These are phyloP conservation scores for Incumbomyces delicatus DNA, from an alignment of 2,329 filamentous ascomycete species.

Conservation along the genomic window DNA sequence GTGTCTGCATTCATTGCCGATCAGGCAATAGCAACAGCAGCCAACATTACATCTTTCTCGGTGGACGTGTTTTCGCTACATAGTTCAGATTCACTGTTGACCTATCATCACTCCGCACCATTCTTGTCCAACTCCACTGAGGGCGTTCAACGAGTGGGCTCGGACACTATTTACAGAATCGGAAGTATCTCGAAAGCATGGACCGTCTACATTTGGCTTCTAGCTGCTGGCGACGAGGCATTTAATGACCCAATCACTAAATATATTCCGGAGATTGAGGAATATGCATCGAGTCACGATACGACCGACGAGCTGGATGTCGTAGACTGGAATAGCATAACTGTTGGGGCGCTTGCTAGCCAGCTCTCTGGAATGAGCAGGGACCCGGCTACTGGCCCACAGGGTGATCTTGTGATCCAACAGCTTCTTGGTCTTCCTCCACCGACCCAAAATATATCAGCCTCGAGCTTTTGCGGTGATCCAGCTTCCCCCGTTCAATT, in stretches of 20 bases:
- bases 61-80: conserved; percentile 31
- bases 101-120: conserved; percentile 23
- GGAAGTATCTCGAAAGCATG: conserved; percentile 32
- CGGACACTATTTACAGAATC: conserved; percentile 22
- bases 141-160: conserved; percentile 11
- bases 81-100: conserved; percentile 22
- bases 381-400: neutral
- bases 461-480: neutral
- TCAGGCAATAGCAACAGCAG: neutral
- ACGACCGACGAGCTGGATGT: conserved; percentile 15
- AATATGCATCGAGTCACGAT: conserved; percentile 15
- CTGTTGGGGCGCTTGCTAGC: conserved; percentile 35
- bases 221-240: conserved; percentile 26
- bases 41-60: conserved; percentile 31
- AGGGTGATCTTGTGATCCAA: neutral
- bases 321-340: conserved; percentile 41
- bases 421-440: neutral
- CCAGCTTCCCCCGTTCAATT: neutral
- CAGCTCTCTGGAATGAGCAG: conserved; percentile 27
- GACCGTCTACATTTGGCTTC: conserved; percentile 29
- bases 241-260: conserved; percentile 33
- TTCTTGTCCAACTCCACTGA: conserved; percentile 6
- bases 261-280: conserved; percentile 31
- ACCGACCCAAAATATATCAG: neutral
- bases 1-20: neutral